Evolutionary conservation across 306 rosid species (phyloP).

Genomic region (Prunus salicina): DNA sequence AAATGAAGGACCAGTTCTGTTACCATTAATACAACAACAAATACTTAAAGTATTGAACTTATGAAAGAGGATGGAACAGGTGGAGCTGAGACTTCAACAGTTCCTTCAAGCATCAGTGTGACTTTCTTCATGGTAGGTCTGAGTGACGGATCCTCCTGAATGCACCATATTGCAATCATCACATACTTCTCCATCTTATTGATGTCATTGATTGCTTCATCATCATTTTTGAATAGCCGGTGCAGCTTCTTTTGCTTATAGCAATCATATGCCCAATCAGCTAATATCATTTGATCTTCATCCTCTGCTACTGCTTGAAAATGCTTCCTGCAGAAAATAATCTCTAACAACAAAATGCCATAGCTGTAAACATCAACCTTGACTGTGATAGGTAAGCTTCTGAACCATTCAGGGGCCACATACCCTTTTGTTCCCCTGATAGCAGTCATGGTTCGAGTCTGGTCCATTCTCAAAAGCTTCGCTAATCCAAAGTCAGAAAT

Average conservation of each 20-base stretch:
- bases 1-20: too few relatives aligned
- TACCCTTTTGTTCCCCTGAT: constrained; percentile 16
- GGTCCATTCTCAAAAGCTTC: constrained; percentile 27
- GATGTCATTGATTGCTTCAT: not conserved
- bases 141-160: constrained; percentile 21
- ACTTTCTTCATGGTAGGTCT: constrained; percentile 21
- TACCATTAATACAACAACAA: not conserved
- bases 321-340: constrained; percentile 7
- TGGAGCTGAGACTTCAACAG: constrained; percentile 18
- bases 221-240: constrained; percentile 8
- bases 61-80: constrained; percentile 16
- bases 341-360: constrained; percentile 1
- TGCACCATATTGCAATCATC: constrained; percentile 22
- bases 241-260: not conserved
- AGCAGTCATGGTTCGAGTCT: constrained; percentile 10
- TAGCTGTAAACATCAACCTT: constrained; percentile 17
- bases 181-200: not conserved
- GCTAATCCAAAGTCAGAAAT: constrained; percentile 39
- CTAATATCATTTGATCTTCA: constrained; percentile 18
- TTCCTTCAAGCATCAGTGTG: constrained; percentile 35
- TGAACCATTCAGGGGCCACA: constrained; percentile 19
- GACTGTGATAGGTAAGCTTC: constrained; percentile 4
- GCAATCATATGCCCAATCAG: constrained; percentile 22
- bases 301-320: not conserved
- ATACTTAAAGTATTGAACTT: constrained; percentile 3